A percentile compares a stretch with the other conserved stretches of the same genome.
phyloP scores from a whole-genome alignment of 208 protist genomes.

The Willaertia magna region DNA sequence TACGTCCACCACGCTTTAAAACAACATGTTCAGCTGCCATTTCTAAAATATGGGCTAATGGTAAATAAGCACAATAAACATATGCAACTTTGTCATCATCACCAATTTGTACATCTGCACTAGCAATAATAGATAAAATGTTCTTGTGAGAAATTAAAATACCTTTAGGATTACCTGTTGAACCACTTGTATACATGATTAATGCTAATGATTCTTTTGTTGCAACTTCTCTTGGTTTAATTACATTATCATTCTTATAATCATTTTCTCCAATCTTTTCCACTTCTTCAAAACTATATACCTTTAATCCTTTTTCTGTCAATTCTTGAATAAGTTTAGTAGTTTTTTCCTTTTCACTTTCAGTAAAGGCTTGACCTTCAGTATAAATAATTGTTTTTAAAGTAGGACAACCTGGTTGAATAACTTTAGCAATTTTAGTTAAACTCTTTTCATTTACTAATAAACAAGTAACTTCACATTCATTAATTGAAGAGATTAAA shows the following conservation, averaged over 20 bases:
- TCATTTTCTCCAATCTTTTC: background rate
- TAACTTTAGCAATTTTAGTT: background rate
- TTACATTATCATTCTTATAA: background rate
- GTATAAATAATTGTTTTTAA: background rate
- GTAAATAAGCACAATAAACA: background rate
- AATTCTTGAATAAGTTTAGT: background rate
- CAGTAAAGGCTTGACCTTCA: background rate
- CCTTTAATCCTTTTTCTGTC: background rate
- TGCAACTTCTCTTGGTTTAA: background rate
- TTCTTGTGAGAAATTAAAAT: background rate
- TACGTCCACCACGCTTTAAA: background rate
- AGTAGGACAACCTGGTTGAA: background rate
- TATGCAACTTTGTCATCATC: background rate
- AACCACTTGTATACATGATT: constrained; percentile 3
- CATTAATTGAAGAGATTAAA: background rate
- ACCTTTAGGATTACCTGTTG: background rate
- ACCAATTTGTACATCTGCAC: background rate
- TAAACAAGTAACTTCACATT: background rate
- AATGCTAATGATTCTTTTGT: background rate
- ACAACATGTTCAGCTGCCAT: background rate
- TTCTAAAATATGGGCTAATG: constrained; percentile 8
- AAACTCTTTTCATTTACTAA: background rate
- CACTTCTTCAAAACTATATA: background rate
- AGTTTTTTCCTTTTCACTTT: background rate
- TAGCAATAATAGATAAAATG: background rate